Percentiles rank a stretch among this genome's conserved stretches.
Evolutionary conservation across 2,329 filamentous ascomycete species (phyloP).

Genomic region (Phaeosphaeriaceae sp.): DNA sequence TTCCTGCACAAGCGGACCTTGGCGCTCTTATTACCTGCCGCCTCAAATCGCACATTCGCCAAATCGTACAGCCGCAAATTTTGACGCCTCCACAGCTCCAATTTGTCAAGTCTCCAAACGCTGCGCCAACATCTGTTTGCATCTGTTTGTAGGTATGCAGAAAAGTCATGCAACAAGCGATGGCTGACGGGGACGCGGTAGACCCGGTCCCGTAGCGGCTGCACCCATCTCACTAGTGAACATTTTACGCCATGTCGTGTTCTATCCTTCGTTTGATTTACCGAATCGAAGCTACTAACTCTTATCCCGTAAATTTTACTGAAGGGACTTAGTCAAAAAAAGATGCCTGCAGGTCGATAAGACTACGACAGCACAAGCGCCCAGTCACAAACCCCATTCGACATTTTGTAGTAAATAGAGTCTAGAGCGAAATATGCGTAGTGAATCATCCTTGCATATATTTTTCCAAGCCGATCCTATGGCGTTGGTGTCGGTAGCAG

Average conservation of each 20-base stretch:
- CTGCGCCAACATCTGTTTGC: not conserved
- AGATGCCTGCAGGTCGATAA: conserved; percentile 41
- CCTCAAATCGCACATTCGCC: conserved; percentile 11
- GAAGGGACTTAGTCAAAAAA: conserved; percentile 44
- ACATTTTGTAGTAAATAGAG: conserved; percentile 25
- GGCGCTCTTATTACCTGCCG: not conserved
- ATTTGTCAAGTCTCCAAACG: not conserved
- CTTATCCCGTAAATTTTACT: conserved; percentile 38
- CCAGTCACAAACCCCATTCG: conserved; percentile 18
- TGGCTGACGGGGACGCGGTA: not conserved
- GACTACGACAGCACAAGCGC: conserved; percentile 28
- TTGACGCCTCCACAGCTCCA: not conserved
- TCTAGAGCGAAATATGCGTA: conserved; percentile 27
- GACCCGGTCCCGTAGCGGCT: not conserved
- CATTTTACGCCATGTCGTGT: conserved; percentile 12
- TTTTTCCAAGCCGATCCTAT: conserved; percentile 27
- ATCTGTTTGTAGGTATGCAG: too few relatives aligned
- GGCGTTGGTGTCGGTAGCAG: conserved; percentile 22
- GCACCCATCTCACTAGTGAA: conserved; percentile 2
- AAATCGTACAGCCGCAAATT: not conserved
- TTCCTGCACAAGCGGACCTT: too few relatives aligned
- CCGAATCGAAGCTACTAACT: conserved; percentile 17
- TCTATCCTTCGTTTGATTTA: conserved; percentile 13
- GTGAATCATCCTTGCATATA: conserved; percentile 19
- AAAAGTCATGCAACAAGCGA: not conserved